Evolutionary conservation across 1,284 basidiomycete genomes (phyloP), one percentile per base, ranked within the genome.

Genomic region (Puccinia polysora): DNA sequence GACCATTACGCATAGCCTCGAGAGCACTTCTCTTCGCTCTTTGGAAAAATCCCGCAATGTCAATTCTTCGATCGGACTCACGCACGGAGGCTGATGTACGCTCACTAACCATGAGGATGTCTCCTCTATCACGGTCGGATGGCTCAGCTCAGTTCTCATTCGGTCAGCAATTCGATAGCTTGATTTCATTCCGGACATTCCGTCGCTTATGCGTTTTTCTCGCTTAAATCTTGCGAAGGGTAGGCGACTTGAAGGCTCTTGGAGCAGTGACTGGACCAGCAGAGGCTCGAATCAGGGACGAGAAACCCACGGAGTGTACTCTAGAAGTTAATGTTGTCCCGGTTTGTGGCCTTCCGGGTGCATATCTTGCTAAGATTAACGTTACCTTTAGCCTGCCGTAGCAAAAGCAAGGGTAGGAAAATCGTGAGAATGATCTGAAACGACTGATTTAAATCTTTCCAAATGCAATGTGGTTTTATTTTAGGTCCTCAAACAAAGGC

Each of bases 201-300:
- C 1, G 23, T 60, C 36, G 4, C 36, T 7, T 45, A 36, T 40
- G 25, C 4, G 23, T 58, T 58, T 58, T 62, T 23, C n/a, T 25
- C 28, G 6, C n/a, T 4, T 30, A 2, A n/a, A 74, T 59, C 4
- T 1, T 4, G 25, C 28, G 34, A 6, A 83, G 82, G n/a, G n/a
- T n/a, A n/a, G n/a, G 82, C 23, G 76, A 80, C 4, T 76, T 76
- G 12, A 74, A 79, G 18, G 78, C 81, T 0, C 74, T 84, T 4
- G 82, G 82, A 0, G 81, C 81, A 0, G 79, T 83, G 36, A 79
- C 80, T 10, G 84, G 84, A 3, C 84, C 84, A 0, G 79, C 80
- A 14, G 84, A 84, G 75, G 83, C 84, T 0, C 78, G 83, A 52
- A 76, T 84, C 15, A 79, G 82, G 36, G 82, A 85, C 73, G 84